Conservation (phyloP, 306 rosid species). For the Castanopsis chinensis region DNA sequence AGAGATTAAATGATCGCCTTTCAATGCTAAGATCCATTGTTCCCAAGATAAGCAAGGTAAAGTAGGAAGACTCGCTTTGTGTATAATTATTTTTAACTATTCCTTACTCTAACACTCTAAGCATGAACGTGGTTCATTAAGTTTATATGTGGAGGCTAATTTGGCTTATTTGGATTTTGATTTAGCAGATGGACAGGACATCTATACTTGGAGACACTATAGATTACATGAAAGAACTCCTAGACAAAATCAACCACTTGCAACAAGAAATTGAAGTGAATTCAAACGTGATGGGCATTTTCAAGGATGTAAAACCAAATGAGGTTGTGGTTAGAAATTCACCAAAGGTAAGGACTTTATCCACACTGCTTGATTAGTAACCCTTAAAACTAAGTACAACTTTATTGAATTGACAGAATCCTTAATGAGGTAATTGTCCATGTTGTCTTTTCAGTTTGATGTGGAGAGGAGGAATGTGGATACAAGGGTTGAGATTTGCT, state of each 20-base stretch:
- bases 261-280: conserved; percentile 48
- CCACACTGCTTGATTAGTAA: not conserved
- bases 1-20: conserved; percentile 81
- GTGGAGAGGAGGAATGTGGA: conserved; percentile 68
- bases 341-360: conserved; percentile 54
- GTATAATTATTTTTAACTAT: not conserved
- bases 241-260: conserved; percentile 67
- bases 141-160: conserved; percentile 20
- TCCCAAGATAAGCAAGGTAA: conserved; percentile 94
- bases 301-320: conserved; percentile 61
- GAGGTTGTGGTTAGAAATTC: conserved; percentile 67
- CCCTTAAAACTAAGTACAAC: conserved; percentile 1
- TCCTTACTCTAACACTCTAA: not conserved
- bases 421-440: not conserved
- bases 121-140: not conserved
- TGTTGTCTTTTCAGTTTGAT: conserved; percentile 51
- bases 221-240: conserved; percentile 89
- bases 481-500: conserved; percentile 70
- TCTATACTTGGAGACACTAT: conserved; percentile 93
- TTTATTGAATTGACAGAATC: not conserved
- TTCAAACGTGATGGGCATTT: conserved; percentile 43
- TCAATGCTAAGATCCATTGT: conserved; percentile 96
- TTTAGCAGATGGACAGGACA: conserved; percentile 88
- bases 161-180: conserved; percentile 6
- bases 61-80: not conserved